Evolutionary conservation across 2,329 filamentous ascomycete species (phyloP).

Genomic region (Pezicula radicicola): DNA sequence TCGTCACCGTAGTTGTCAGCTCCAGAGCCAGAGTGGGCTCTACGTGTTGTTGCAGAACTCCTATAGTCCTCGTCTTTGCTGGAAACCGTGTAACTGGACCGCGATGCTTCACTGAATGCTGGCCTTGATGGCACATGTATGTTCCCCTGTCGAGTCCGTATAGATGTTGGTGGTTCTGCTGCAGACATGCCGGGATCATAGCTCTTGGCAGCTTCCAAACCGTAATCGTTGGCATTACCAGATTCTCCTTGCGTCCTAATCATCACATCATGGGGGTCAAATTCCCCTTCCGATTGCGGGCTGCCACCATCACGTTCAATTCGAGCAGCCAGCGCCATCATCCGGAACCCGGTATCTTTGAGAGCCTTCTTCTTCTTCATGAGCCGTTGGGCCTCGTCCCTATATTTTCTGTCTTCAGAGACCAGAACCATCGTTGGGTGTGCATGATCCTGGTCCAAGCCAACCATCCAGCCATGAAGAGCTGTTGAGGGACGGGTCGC

Average conservation of each 20-base stretch:
- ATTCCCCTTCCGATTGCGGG: neutral
- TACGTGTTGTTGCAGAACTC: constrained; percentile 58
- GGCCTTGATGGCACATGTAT: constrained; percentile 16
- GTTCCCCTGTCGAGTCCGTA: constrained; percentile 14
- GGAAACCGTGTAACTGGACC: constrained; percentile 1
- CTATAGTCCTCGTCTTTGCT: constrained; percentile 41
- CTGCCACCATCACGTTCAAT: neutral
- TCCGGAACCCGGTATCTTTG: neutral
- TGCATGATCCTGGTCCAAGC: neutral
- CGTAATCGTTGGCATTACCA: neutral
- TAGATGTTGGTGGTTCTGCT: constrained; percentile 13
- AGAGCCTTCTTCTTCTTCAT: neutral
- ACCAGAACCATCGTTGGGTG: neutral
- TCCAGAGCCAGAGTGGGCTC: constrained; percentile 44
- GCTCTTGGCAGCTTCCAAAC: constrained; percentile 28
- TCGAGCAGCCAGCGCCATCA: neutral
- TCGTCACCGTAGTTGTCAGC: constrained; percentile 43
- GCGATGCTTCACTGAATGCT: neutral
- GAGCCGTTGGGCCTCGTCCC: neutral
- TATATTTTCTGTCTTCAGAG: neutral
- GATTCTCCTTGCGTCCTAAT: no score
- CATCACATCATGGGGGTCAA: no score
- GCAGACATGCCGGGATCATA: constrained; percentile 57
- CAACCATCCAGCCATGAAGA: neutral
- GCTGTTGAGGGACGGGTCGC: neutral